Base-by-base conservation (phyloP, 1,284 basidiomycete genomes). In the Puccinia horiana region DNA sequence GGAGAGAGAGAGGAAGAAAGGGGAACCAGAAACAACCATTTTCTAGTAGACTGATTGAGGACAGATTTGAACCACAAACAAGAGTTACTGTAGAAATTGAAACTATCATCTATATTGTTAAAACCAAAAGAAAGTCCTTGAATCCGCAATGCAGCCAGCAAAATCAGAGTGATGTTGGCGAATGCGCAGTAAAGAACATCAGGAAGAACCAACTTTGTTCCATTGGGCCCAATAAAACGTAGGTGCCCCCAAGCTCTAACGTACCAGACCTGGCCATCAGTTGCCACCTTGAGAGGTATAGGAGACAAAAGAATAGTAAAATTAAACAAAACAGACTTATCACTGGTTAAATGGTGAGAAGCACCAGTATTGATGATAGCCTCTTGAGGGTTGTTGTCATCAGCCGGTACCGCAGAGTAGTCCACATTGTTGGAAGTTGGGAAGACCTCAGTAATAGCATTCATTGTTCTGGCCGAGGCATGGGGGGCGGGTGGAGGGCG, bases 331-430 rank as follows among this genome's bases (percentile, higher is more conserved):
- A 23, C 42, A 16, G 69, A 40, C 44, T 44, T 42, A 49, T 77
- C 44, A 32, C 75, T 58, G 23, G 56, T 77, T 20, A 77, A 14
- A 29, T 61, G 37, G 58, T 77, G 75, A 9, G 56, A 65, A 29
- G 75, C 75, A 52, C 76, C 63, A 3, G 76, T 47, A 54, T 78
- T 63, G 69, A n/a, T 29, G 3, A 78, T 9, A 0, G 56, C 29
- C 29, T 76, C 73, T 8, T 12, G 26, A 18, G 16, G n/a, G n/a
- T n/a, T n/a, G n/a, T n/a, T n/a, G n/a, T n/a, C n/a, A n/a, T n/a
- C n/a, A n/a, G n/a, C n/a, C 16, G 47, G 26, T 73, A 26, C n/a
- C 6, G 54, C 4, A 26, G 54, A 6, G 14, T 56, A 9, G 32
- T 14, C 61, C 5, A 26, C 14, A 1, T 6, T 3, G 20, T 20